A percentile compares a stretch with the other conserved stretches of the same genome.
Evolutionary conservation across 352 stramenopile species (phyloP).

Genomic region (Phytophthora brassicae): DNA sequence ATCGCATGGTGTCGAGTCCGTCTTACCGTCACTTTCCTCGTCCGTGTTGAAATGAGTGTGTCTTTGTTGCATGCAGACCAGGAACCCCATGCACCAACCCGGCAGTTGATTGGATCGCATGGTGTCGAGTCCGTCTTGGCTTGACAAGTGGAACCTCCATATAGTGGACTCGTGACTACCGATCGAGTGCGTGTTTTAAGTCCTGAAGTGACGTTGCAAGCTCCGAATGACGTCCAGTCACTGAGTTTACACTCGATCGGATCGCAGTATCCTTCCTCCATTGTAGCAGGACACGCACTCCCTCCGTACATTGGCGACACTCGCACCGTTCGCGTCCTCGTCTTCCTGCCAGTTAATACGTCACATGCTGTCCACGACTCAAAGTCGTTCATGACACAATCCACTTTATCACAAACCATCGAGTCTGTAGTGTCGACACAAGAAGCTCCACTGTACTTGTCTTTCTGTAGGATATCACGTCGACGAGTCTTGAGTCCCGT

Average conservation of each 20-base stretch:
- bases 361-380: constrained; percentile 37
- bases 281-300: constrained; percentile 31
- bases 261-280: constrained; percentile 37
- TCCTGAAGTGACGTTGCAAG: constrained; percentile 34
- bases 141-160: constrained; percentile 42
- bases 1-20: too few species aligned
- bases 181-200: constrained; percentile 44
- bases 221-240: constrained; percentile 38
- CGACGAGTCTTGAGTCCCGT: constrained; percentile 37
- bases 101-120: constrained; percentile 60
- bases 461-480: constrained; percentile 36
- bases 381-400: constrained; percentile 46
- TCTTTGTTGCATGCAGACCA: constrained; percentile 37
- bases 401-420: constrained; percentile 32
- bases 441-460: constrained; percentile 35
- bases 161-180: constrained; percentile 27
- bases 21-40: constrained; percentile 35
- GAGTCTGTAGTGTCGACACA: constrained; percentile 36
- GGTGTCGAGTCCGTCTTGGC: constrained; percentile 24
- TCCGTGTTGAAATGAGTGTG: constrained; percentile 31
- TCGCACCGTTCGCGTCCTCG: constrained; percentile 31
- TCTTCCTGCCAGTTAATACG: constrained; percentile 29
- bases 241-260: constrained; percentile 49
- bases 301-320: constrained; percentile 40
- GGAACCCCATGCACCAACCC: constrained; percentile 31